Evolutionary conservation across 73 alveolate species (phyloP), one percentile per base, ranked within the genome.

Genomic region (Paramecium sonneborni): DNA sequence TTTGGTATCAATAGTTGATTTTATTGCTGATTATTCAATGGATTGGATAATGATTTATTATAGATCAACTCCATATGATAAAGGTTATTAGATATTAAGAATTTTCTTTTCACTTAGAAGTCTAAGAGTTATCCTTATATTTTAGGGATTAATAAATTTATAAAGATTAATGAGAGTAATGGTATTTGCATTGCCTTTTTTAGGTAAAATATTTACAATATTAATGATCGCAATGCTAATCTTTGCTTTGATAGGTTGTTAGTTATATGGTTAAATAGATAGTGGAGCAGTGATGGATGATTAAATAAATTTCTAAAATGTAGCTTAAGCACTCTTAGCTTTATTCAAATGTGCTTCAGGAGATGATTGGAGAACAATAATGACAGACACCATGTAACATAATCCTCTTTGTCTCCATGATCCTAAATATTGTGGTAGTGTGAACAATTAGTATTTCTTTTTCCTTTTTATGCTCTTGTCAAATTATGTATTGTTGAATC

Each of bases 101-200:
- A 15, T 79, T 9, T 38, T 79, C 32, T 79, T 43, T 14, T 20
- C 90, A 3, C 76, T 79, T 10, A 1, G 90, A 21, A 79, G 72
- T 46, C 14, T 79, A 34, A 79, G 90, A 79, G 55, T 79, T 9
- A 38, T 79, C 4, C 15, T 79, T 37, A 30, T 44, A 43, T 79
- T 79, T 24, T n/a, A 79, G 41, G 74, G 90, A 79, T 43, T 79
- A 8, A 32, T 30, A 43, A 43, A 44, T 30, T 26, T 79, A 14
- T 24, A 79, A 79, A 79, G 90, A 43, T 79, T 79, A 23, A 44
- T 79, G 55, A 79, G 90, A 79, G 90, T 79, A 24, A 79, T 79
- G 69, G 72, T 46, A 21, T 79, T 79, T 43, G 90, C 90, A 12
- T 14, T 79, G 9, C 90, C 90, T 11, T 79, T 44, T 34, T 46